phyloP scores from a whole-genome alignment of 164 flowering plant genomes.

The Vitis rotundifolia region DNA sequence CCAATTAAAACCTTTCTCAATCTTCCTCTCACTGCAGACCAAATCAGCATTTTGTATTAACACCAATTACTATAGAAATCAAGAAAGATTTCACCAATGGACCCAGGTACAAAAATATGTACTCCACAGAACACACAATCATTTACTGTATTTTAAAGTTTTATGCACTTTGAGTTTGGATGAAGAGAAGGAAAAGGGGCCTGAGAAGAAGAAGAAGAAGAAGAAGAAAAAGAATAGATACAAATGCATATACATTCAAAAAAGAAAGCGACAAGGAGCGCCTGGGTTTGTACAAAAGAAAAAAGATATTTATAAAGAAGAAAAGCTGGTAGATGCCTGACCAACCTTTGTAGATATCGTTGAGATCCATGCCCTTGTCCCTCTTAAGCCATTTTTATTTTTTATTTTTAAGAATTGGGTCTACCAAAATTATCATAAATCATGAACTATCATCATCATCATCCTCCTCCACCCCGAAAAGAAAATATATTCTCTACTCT shows the following conservation, averaged over 20 bases:
- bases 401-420: not conserved
- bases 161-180: not conserved
- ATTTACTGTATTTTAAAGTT: too few species aligned
- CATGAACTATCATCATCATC: slow-evolving; percentile 18
- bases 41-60: too few species aligned
- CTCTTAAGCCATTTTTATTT: not conserved
- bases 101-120: too few species aligned
- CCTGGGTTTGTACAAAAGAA: slow-evolving; percentile 12
- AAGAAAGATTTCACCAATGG: too few species aligned
- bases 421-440: slow-evolving; percentile 2
- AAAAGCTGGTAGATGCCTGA: slow-evolving; percentile 33
- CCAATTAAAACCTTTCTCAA: too few species aligned
- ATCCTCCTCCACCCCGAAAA: slow-evolving; percentile 1
- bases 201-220: not conserved
- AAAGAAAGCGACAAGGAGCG: slow-evolving; percentile 23
- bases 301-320: not conserved
- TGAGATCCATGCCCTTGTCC: slow-evolving; percentile 6
- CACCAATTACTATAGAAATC: too few species aligned
- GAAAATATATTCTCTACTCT: slow-evolving; percentile 11
- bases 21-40: too few species aligned
- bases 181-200: not conserved
- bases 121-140: too few species aligned
- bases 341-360: slow-evolving; percentile 7
- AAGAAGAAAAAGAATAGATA: not conserved
- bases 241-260: slow-evolving; percentile 8